phyloP scores from a whole-genome alignment of 257 asterid species.

The Petunia secreta region DNA sequence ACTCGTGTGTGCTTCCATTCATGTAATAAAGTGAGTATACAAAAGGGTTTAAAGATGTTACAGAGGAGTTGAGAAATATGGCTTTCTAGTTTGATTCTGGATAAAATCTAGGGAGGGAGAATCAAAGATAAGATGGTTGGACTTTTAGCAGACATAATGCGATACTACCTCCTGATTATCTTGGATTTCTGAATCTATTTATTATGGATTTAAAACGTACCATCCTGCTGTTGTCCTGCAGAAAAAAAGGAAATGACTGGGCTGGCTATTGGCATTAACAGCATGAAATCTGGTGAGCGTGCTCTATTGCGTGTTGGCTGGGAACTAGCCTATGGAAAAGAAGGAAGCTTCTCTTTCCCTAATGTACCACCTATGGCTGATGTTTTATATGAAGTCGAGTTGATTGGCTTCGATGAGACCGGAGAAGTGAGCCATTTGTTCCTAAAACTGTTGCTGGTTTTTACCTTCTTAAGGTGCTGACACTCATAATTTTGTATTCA shows the following conservation, averaged over 20 bases:
- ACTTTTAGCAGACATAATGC: no score
- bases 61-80: not conserved
- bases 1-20: not conserved
- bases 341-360: slow-evolving; percentile 97
- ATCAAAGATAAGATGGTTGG: no score
- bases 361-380: slow-evolving; percentile 94
- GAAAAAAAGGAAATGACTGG: slow-evolving; percentile 95
- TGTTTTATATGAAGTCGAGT: slow-evolving; percentile 83
- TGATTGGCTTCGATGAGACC: slow-evolving; percentile 96
- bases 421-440: slow-evolving; percentile 66
- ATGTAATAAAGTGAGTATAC: not conserved
- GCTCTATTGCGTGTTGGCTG: slow-evolving; percentile 77
- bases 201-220: slow-evolving; percentile 26
- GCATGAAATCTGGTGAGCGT: slow-evolving; percentile 91
- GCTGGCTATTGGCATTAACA: slow-evolving; percentile 78
- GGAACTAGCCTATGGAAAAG: slow-evolving; percentile 95
- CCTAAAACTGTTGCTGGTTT: not conserved
- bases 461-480: not conserved
- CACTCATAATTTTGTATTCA: not conserved
- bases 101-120: no score
- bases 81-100: no score
- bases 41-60: not conserved
- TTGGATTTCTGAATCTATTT: slow-evolving; percentile 9
- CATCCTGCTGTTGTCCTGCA: slow-evolving; percentile 41
- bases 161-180: no score